Evolutionary conservation across 2,329 filamentous ascomycete species (phyloP), one percentile per base, ranked within the genome.

Genomic region (Fusarium sp.): DNA sequence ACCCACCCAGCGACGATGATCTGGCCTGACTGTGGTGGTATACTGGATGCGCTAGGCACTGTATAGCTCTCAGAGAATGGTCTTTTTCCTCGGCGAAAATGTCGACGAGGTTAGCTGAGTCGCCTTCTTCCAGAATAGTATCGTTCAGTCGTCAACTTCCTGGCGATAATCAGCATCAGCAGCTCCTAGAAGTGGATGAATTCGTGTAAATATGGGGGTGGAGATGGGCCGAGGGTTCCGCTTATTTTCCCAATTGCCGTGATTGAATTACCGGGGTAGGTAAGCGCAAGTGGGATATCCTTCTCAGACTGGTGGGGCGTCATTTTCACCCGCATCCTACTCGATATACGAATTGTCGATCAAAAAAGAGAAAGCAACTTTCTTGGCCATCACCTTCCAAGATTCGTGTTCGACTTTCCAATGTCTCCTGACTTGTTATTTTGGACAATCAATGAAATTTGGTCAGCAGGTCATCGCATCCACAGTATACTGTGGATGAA

Each of bases 171-270:
- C 53, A 58, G 17, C 31, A 22, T 15, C 22, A 64, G 44, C n/a
- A 20, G 45, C 28, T 31, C 28, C 52, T 39, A 64, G 34, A 64
- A 38, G 53, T 42, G 61, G 62, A 44, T n/a, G 36, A 24, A 39
- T 52, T 43, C 24, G 36, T 43, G 60, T 65, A 65, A 59, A 65
- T 65, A 65, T 65, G 62, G 53, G 58, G 45, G 62, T 65, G 46
- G 60, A 60, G 53, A 60, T 45, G 40, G 60, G 15, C 62, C 62
- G 62, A 65, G 46, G 46, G 53, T 48, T 65, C 62, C 60, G 63
- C 62, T 50, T 39, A 28, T 55, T 66, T 65, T 53, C 51, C 55
- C 62, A 66, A 66, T 56, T 66, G 63, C 62, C 62, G 63, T 54
- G 49, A 61, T 66, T 66, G 15, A 43, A 56, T 63, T 50, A 67